phyloP scores from a whole-genome alignment of 2,329 filamentous ascomycete genomes.

The Rhynchosporium graminicola region DNA sequence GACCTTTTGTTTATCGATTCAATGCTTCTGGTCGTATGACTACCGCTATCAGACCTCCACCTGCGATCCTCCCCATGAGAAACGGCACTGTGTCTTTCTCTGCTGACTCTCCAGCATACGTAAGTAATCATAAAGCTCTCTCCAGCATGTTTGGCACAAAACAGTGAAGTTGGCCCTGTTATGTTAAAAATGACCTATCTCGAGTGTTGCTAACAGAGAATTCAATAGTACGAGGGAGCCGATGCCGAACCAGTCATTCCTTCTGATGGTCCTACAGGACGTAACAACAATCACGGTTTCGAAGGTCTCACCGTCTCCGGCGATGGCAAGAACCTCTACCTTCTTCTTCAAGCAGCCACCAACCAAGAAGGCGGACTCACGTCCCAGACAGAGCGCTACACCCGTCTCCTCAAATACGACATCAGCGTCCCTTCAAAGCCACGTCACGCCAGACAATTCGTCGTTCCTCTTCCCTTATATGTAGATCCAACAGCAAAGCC shows the following conservation, averaged over 20 bases:
- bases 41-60: conserved; percentile 63
- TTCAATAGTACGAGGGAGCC: conserved; percentile 46
- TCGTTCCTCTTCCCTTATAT: conserved; percentile 64
- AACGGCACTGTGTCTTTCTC: conserved; percentile 64
- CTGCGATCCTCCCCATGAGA: conserved; percentile 63
- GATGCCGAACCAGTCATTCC: conserved; percentile 48
- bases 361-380: conserved; percentile 61
- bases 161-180: too few species aligned
- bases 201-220: too few species aligned
- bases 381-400: conserved; percentile 55
- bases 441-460: conserved; percentile 60
- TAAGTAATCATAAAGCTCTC: not conserved
- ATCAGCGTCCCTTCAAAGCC: conserved; percentile 49
- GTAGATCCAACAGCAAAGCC: conserved; percentile 46
- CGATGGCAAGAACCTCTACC: conserved; percentile 64
- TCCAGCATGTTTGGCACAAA: not conserved
- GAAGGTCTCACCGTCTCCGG: conserved; percentile 66
- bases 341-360: conserved; percentile 65
- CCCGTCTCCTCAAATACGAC: conserved; percentile 65
- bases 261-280: conserved; percentile 58
- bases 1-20: conserved; percentile 71
- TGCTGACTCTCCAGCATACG: conserved; percentile 61
- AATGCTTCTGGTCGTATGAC: conserved; percentile 57
- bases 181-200: too few species aligned
- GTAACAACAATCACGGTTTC: conserved; percentile 74